A percentile compares a stretch with the other conserved stretches of the same genome.
These are phyloP conservation scores for Plectranthus barbatus DNA, from an alignment of 257 asterid genomes.

Conservation along the genomic window DNA sequence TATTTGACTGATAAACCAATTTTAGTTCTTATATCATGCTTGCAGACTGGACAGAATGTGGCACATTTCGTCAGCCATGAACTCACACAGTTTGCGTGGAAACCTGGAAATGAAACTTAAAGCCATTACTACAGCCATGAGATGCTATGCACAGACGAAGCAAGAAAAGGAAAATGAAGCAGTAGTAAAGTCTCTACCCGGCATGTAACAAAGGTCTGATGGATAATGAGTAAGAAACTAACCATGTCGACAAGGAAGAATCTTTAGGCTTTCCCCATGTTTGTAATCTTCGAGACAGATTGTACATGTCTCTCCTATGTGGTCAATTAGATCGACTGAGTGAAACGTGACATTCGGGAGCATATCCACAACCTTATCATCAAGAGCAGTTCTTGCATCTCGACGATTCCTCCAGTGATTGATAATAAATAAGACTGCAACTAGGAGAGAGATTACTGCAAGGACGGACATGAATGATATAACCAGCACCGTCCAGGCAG, in stretches of 20 bases:
- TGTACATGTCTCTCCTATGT: constrained; percentile 16
- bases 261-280: constrained; percentile 15
- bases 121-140: constrained; percentile 3
- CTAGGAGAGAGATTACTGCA: constrained; percentile 11
- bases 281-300: constrained; percentile 26
- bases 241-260: constrained; percentile 26
- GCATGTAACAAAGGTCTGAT: not conserved
- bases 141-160: not conserved
- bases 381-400: not conserved
- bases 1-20: constrained; percentile 5
- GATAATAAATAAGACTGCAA: constrained; percentile 12
- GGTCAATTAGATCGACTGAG: not conserved
- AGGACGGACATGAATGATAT: constrained; percentile 23
- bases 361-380: constrained; percentile 12
- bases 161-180: not conserved
- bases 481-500: constrained; percentile 28
- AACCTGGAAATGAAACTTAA: constrained; percentile 4
- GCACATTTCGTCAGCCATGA: constrained; percentile 28
- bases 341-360: constrained; percentile 14
- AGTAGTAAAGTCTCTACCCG: too few species aligned
- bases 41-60: constrained; percentile 26
- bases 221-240: not conserved
- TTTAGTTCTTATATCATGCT: constrained; percentile 15
- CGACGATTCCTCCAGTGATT: constrained; percentile 6
- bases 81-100: constrained; percentile 20